Evolutionary conservation across 2,329 filamentous ascomycete genomes (phyloP).

Genomic region (Pseudogymnoascus sp.): DNA sequence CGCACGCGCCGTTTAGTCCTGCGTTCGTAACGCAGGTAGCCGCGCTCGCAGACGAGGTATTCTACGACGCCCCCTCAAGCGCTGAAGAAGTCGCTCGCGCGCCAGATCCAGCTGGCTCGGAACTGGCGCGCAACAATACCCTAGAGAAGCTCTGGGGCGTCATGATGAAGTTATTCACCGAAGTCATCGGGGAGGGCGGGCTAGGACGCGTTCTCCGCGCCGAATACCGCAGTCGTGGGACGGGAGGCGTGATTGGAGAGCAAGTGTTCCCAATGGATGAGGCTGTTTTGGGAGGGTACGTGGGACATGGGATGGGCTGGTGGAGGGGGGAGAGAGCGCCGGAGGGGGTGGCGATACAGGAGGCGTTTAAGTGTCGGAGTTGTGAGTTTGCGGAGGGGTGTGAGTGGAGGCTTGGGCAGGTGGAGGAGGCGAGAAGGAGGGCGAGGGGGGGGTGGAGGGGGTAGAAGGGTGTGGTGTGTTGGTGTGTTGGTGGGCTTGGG

Average conservation of each 20-base stretch:
- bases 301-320: slow-evolving; percentile 68
- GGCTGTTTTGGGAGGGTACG: slow-evolving; percentile 52
- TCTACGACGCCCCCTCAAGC: slow-evolving; percentile 39
- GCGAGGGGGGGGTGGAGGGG: neutral
- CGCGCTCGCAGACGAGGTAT: slow-evolving; percentile 56
- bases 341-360: slow-evolving; percentile 68
- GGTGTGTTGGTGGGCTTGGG: neutral
- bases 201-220: slow-evolving; percentile 40
- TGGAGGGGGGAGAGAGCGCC: slow-evolving; percentile 72
- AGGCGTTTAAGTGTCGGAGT: slow-evolving; percentile 77
- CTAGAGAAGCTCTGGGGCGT: slow-evolving; percentile 51
- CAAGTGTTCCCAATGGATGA: slow-evolving; percentile 60
- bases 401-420: slow-evolving; percentile 64
- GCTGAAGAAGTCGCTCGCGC: slow-evolving; percentile 22
- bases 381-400: slow-evolving; percentile 80
- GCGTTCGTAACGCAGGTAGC: slow-evolving; percentile 68
- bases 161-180: slow-evolving; percentile 45
- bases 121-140: slow-evolving; percentile 47
- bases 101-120: slow-evolving; percentile 9
- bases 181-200: neutral
- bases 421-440: slow-evolving; percentile 42
- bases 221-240: slow-evolving; percentile 41
- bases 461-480: neutral
- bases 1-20: slow-evolving; percentile 63
- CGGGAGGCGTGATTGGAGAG: slow-evolving; percentile 45